Conservation (phyloP, 805 yeast genomes). For the Wickerhamiella australiensis region DNA sequence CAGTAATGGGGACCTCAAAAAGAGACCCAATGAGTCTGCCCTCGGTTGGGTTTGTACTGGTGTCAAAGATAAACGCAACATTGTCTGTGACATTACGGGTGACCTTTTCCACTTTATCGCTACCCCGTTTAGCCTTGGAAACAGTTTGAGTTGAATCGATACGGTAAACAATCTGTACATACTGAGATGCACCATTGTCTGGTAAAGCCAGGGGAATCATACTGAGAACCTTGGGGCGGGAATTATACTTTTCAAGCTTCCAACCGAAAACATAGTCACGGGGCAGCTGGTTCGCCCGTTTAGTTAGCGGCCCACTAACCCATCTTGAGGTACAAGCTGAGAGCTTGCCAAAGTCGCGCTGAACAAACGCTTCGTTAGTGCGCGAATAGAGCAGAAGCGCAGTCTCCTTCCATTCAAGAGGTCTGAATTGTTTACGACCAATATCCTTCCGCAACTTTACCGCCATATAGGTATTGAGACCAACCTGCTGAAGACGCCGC, state of each 20-base stretch:
- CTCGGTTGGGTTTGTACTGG: conserved; percentile 39
- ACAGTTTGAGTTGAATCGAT: conserved; percentile 53
- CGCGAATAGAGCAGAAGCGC: conserved; percentile 67
- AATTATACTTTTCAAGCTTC: conserved; percentile 61
- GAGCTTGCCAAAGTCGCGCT: conserved; percentile 36
- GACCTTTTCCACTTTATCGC: conserved; percentile 35
- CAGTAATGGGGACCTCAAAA: conserved; percentile 39
- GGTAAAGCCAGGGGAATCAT: conserved; percentile 57
- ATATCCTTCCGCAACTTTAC: conserved; percentile 22
- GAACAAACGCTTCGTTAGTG: conserved; percentile 74
- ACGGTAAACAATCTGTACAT: conserved; percentile 49
- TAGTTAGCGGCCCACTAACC: conserved; percentile 46
- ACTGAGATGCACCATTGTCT: conserved; percentile 37
- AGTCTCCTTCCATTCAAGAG: conserved; percentile 69
- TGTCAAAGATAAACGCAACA: conserved; percentile 48
- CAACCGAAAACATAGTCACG: conserved; percentile 49
- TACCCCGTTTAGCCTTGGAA: conserved; percentile 36
- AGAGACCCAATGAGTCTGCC: conserved; percentile 52
- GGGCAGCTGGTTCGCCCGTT: conserved; percentile 47
- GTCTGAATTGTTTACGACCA: conserved; percentile 26
- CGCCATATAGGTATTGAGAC: conserved; percentile 24
- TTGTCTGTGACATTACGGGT: conserved; percentile 50
- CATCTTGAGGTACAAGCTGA: conserved; percentile 42
- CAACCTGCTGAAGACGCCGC: conserved; percentile 20
- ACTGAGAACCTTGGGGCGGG: conserved; percentile 58